A percentile compares a stretch with the other conserved stretches of the same genome.
Evolutionary conservation across 2,329 filamentous ascomycete species (phyloP).

Genomic region (Aureobasidium lini): DNA sequence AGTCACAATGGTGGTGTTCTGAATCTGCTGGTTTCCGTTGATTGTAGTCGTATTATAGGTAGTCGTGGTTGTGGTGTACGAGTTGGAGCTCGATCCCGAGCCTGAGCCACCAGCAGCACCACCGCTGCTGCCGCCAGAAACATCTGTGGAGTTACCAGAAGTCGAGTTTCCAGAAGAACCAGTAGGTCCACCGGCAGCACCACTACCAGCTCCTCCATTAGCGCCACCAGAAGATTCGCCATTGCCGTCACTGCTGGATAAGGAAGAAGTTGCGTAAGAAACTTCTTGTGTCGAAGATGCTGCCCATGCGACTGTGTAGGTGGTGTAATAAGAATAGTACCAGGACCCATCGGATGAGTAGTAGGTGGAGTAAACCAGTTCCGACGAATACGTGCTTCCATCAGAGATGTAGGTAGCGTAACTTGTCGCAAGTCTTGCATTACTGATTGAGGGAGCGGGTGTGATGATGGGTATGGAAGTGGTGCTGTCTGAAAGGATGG

Average conservation of each 20-base stretch:
- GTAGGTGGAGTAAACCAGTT: conserved; percentile 24
- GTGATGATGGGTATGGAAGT: conserved; percentile 25
- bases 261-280: conserved; percentile 18
- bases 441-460: conserved; percentile 20
- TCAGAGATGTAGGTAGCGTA: conserved; percentile 25
- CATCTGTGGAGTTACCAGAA: background rate
- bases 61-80: conserved; percentile 2
- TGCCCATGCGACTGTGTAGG: conserved; percentile 24
- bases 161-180: background rate
- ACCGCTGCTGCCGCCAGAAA: conserved; percentile 15
- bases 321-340: conserved; percentile 25
- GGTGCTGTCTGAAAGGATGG: conserved; percentile 23
- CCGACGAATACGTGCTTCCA: conserved; percentile 26
- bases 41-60: conserved; percentile 7
- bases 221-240: conserved; percentile 17
- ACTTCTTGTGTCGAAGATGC: conserved; percentile 23
- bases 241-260: conserved; percentile 10
- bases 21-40: background rate
- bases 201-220: conserved; percentile 3
- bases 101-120: conserved; percentile 11
- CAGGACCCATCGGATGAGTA: conserved; percentile 21
- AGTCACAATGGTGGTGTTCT: conserved; percentile 12
- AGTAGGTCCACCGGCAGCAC: background rate
- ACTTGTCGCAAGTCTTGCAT: conserved; percentile 16
- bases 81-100: background rate